Conservation (phyloP, 305 asterid genomes). For the Ruellia speciosa region DNA sequence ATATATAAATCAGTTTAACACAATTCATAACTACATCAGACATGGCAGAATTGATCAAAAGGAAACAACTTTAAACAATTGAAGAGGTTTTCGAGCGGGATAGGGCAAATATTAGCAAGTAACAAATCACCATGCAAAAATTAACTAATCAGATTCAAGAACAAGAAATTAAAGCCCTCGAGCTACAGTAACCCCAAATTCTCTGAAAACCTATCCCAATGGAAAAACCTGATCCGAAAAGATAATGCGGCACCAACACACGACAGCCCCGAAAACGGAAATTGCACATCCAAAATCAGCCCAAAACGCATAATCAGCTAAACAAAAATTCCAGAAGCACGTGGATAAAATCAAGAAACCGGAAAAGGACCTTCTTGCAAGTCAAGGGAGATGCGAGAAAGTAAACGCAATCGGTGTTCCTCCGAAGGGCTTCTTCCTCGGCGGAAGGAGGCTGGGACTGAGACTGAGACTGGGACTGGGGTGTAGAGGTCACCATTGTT, state of each 20-base stretch:
- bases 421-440: slow-evolving; percentile 14
- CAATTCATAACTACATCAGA: not conserved
- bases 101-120: too few relatives aligned
- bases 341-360: not conserved
- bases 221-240: not conserved
- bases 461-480: slow-evolving; percentile 7
- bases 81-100: not conserved
- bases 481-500: slow-evolving; percentile 2
- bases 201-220: not conserved
- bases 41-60: not conserved
- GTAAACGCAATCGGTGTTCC: slow-evolving; percentile 18
- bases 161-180: not conserved
- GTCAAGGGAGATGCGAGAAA: slow-evolving; percentile 17
- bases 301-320: not conserved
- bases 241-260: not conserved
- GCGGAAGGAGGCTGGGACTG: slow-evolving; percentile 11
- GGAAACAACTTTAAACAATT: not conserved
- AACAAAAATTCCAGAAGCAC: not conserved
- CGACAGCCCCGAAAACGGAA: not conserved
- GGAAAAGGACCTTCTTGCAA: slow-evolving; percentile 14
- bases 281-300: not conserved
- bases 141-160: too few relatives aligned
- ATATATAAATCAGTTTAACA: not conserved
- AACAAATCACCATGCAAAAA: too few relatives aligned
- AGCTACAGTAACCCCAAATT: not conserved